Base-by-base conservation (phyloP, 495 filamentous ascomycete species). In the Thermothielavioides terrestris region DNA sequence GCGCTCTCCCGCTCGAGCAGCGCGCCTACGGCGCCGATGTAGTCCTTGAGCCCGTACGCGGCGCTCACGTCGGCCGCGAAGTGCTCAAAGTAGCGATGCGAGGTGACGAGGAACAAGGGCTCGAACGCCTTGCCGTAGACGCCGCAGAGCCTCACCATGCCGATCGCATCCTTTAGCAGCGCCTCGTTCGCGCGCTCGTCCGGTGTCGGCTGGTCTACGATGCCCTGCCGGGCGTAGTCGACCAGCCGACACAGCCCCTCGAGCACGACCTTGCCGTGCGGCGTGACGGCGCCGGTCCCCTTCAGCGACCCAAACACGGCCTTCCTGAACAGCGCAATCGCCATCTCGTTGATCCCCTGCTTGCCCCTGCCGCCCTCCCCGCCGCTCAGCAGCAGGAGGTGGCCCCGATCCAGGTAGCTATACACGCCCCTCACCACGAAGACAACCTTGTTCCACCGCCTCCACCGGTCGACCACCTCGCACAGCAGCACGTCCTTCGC, bases 331-430 rank as follows among this genome's bases (percentile, higher is more conserved):
- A 57, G 76, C 55, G 55, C 55, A 42, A 78, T 76, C 17, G 69
- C 70, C 63, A 79, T 69, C 55, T 81, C 80, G 54, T 80, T 74
- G 12, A 86, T 67, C 41, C 68, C 64, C 50, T 69, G 72, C 28
- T 54, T 45, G 7, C 61, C 60, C 54, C 74, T 81, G 31, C 77
- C 78, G 27, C 32, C 38, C 9, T 23, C 46, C 40, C 30, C 42
- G 2, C 28, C 32, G 7, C 39, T 41, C 17, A 28, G 25, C 15
- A 41, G n/a, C 21, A 95, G 70, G 18, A 98, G 77, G 62, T 86
- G 95, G 4, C 88, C 86, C 50, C 92, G 81, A 59, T 98, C 91
- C 46, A 98, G 74, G 54, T 89, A 96, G 60, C 85, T 90, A 70
- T 95, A 97, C 26, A 95, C 83, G 51, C 81, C 88, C 47, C 88